Evolutionary conservation across 2,329 filamentous ascomycete species (phyloP).

Genomic region (Colletotrichum cordylinicola): DNA sequence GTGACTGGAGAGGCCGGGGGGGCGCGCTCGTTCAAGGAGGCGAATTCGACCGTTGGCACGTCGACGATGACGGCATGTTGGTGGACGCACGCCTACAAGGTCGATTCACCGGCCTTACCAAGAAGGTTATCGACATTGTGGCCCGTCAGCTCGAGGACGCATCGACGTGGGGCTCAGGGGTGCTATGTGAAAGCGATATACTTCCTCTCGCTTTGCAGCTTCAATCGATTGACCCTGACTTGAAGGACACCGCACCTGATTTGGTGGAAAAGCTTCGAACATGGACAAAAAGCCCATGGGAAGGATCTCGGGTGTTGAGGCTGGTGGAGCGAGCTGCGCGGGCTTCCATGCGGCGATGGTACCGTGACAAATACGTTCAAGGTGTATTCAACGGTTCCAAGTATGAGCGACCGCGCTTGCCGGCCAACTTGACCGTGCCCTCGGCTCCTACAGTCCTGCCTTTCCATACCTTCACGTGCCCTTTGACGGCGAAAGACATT

Average conservation of each 20-base stretch:
- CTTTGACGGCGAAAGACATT: slow-evolving; percentile 88
- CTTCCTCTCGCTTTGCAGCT: slow-evolving; percentile 56
- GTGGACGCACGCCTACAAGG: slow-evolving; percentile 71
- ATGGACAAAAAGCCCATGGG: slow-evolving; percentile 82
- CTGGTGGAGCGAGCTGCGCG: slow-evolving; percentile 86
- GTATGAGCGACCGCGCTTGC: slow-evolving; percentile 78
- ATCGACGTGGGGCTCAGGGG: slow-evolving; percentile 81
- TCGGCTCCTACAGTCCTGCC: slow-evolving; percentile 92
- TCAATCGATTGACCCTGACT: slow-evolving; percentile 40
- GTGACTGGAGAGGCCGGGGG: slow-evolving; percentile 89
- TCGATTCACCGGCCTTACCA: slow-evolving; percentile 79
- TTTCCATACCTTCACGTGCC: slow-evolving; percentile 97
- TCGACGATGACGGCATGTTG: slow-evolving; percentile 83
- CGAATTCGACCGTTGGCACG: slow-evolving; percentile 88
- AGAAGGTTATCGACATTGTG: slow-evolving; percentile 90
- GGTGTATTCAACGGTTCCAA: slow-evolving; percentile 59
- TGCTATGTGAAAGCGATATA: slow-evolving; percentile 63
- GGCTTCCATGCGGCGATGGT: slow-evolving; percentile 83
- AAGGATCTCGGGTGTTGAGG: slow-evolving; percentile 84
- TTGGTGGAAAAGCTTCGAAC: slow-evolving; percentile 46
- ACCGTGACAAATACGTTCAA: slow-evolving; percentile 78
- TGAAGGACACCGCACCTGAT: slow-evolving; percentile 38
- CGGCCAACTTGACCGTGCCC: slow-evolving; percentile 75
- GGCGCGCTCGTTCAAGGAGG: slow-evolving; percentile 79
- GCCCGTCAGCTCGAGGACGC: slow-evolving; percentile 86